phyloP scores from a whole-genome alignment of 106 monocot species.

The Acanthochlamys bracteata region DNA sequence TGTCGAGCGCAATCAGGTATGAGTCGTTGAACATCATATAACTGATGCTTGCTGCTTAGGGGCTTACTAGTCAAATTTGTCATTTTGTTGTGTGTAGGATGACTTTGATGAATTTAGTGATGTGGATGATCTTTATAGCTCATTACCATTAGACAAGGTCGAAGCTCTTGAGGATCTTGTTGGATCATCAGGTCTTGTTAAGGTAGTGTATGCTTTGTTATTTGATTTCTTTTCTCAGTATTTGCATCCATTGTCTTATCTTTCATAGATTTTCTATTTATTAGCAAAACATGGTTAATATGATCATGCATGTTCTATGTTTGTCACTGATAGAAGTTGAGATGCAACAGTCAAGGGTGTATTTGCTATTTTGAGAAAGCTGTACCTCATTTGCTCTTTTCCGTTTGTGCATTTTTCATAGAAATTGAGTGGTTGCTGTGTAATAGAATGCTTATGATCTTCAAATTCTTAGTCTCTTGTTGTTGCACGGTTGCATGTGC shows the following conservation, averaged over 20 bases:
- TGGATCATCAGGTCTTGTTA: constrained; percentile 67
- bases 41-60: background rate
- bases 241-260: background rate
- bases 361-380: no score
- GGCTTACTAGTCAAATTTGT: background rate
- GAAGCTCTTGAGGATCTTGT: constrained; percentile 94
- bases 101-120: constrained; percentile 85
- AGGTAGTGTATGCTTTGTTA: constrained; percentile 37
- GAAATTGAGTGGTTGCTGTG: no score
- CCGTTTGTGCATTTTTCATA: no score
- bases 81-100: constrained; percentile 30
- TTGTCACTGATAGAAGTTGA: background rate
- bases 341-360: no score
- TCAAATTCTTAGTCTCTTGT: no score
- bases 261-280: background rate
- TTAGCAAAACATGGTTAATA: background rate
- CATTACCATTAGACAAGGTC: constrained; percentile 88
- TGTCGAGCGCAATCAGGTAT: constrained; percentile 95
- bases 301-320: background rate
- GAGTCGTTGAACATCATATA: background rate
- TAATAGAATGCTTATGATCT: no score
- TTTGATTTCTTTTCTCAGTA: constrained; percentile 8
- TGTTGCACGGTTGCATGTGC: no score
- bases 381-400: no score
- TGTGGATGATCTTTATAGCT: constrained; percentile 86